Conservation (phyloP, 2,329 filamentous ascomycete species). For the Botrytis pseudocinerea region DNA sequence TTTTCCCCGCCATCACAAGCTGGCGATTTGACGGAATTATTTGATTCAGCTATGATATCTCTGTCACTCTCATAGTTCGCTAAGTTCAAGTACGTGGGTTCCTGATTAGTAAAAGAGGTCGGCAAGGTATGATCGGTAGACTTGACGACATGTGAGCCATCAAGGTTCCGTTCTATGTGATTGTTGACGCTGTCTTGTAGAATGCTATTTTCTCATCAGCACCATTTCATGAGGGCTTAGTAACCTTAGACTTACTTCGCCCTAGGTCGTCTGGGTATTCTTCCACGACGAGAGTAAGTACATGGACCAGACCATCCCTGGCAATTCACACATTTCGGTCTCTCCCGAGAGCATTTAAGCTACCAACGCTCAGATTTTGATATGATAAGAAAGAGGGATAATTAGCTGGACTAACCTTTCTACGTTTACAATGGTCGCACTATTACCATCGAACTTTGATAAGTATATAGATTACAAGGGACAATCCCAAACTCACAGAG, state of each 20-base stretch:
- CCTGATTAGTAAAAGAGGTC: background rate
- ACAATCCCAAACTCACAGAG: background rate
- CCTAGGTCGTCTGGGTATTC: constrained; percentile 19
- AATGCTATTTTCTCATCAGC: background rate
- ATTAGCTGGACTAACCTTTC: background rate
- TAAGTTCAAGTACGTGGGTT: background rate
- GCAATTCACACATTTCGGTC: constrained; percentile 26
- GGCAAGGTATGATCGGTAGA: background rate
- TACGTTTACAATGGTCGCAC: constrained; percentile 12
- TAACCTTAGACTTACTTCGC: constrained; percentile 18
- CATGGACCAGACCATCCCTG: constrained; percentile 22
- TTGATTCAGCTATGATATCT: background rate
- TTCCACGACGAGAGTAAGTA: constrained; percentile 27
- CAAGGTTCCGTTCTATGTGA: background rate
- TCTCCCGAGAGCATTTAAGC: constrained; percentile 27
- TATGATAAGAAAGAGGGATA: background rate
- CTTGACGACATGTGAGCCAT: background rate
- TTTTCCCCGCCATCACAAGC: background rate
- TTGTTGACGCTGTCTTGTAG: background rate
- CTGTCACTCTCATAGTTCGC: background rate
- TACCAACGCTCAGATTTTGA: background rate
- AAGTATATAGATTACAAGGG: background rate
- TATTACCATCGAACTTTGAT: background rate
- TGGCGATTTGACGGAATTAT: background rate
- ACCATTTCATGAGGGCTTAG: background rate